Evolutionary conservation across 2,329 filamentous ascomycete genomes (phyloP).

Genomic region (Verticillium tricorpus): DNA sequence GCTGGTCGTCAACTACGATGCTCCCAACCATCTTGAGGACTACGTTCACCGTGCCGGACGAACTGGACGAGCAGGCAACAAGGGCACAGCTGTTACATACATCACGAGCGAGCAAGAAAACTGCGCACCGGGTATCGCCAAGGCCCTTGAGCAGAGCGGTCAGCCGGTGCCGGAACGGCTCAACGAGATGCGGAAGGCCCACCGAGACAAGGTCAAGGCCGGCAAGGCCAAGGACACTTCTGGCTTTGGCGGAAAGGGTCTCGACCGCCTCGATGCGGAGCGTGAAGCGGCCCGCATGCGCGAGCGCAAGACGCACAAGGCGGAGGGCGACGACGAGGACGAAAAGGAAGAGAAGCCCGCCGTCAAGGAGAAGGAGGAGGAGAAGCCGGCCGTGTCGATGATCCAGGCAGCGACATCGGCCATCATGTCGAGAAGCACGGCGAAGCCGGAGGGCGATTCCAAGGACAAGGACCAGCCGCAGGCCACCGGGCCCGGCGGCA

Average conservation of each 20-base stretch:
- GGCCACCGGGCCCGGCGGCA: conserved; percentile 53
- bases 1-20: conserved; percentile 92
- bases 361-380: conserved; percentile 57
- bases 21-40: conserved; percentile 90
- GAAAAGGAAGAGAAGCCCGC: conserved; percentile 61
- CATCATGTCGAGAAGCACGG: conserved; percentile 48
- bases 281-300: conserved; percentile 81
- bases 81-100: conserved; percentile 90
- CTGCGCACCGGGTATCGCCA: conserved; percentile 81
- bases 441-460: conserved; percentile 37
- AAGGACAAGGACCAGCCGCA: conserved; percentile 37
- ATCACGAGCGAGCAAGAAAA: conserved; percentile 88
- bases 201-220: conserved; percentile 85
- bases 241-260: conserved; percentile 91
- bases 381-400: conserved; percentile 61
- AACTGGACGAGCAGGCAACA: conserved; percentile 91
- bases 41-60: conserved; percentile 94
- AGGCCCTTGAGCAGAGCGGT: conserved; percentile 87
- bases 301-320: conserved; percentile 85
- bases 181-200: conserved; percentile 63
- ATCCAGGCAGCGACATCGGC: conserved; percentile 59
- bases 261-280: conserved; percentile 87
- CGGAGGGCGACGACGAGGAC: conserved; percentile 79
- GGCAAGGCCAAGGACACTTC: conserved; percentile 86
- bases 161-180: conserved; percentile 72